These are phyloP conservation scores for Paramecium octaurelia DNA, from an alignment of 73 alveolate species.

Conservation along the genomic window DNA sequence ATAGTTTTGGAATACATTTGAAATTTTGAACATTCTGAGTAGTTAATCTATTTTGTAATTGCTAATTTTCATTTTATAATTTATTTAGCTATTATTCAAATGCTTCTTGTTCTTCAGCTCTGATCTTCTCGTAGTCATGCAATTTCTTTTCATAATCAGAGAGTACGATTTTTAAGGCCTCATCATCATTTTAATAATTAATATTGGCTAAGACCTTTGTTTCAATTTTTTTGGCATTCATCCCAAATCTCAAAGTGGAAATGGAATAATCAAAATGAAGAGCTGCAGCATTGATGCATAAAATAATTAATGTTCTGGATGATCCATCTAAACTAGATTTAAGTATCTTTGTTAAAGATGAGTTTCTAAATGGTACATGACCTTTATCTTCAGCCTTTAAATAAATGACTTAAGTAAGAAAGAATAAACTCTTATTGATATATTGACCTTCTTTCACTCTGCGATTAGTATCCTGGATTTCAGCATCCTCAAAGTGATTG, in stretches of 20 bases:
- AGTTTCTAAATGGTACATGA: constrained; percentile 93
- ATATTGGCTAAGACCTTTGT: constrained; percentile 21
- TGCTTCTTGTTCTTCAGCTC: background rate
- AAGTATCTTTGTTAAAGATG: constrained; percentile 93
- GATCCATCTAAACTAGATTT: constrained; percentile 96
- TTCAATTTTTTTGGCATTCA: constrained; percentile 62
- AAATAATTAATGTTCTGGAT: constrained; percentile 94
- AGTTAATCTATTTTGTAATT: background rate
- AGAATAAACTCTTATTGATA: constrained; percentile 81
- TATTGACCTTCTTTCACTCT: constrained; percentile 86
- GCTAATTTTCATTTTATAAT: background rate
- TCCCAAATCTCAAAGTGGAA: constrained; percentile 61
- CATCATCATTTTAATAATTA: constrained; percentile 8
- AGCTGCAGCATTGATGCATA: constrained; percentile 38
- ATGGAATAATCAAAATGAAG: constrained; percentile 51
- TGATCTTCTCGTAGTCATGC: background rate
- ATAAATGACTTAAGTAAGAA: constrained; percentile 82
- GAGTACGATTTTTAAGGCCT: background rate
- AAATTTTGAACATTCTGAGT: background rate
- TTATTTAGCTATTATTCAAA: background rate
- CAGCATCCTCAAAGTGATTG: constrained; percentile 33
- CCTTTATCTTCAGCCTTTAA: constrained; percentile 79
- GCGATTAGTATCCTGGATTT: constrained; percentile 29
- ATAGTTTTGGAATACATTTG: background rate
- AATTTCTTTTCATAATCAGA: constrained; percentile 44